These are phyloP conservation scores for Oenanthe javanica DNA, from an alignment of 140 eudicot species.

Conservation along the genomic window DNA sequence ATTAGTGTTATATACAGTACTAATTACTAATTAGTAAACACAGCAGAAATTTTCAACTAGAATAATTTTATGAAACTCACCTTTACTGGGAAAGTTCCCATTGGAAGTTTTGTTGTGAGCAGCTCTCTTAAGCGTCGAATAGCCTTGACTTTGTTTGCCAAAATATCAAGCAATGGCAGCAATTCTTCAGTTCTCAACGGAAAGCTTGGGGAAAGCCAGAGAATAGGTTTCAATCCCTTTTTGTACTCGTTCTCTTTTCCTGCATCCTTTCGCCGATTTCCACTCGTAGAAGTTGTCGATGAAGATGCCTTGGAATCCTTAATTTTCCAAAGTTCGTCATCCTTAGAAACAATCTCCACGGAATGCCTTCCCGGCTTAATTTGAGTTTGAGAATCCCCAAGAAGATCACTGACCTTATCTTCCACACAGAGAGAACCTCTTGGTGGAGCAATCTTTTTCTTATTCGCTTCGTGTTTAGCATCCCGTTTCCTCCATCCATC, in stretches of 20 bases:
- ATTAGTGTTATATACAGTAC: not conserved
- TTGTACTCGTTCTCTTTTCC: constrained; percentile 77
- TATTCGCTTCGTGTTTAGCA: constrained; percentile 31
- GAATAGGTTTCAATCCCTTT: constrained; percentile 86
- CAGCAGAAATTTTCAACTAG: not conserved
- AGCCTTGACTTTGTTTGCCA: constrained; percentile 96
- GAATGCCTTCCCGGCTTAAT: constrained; percentile 70
- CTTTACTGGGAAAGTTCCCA: constrained; percentile 97
- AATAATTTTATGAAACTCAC: constrained; percentile 23
- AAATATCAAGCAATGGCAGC: constrained; percentile 84
- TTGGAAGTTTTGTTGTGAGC: constrained; percentile 87
- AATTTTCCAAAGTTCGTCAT: constrained; percentile 49
- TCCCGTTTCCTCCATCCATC: constrained; percentile 87
- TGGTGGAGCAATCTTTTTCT: constrained; percentile 44
- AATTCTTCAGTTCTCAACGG: constrained; percentile 79
- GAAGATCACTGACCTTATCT: constrained; percentile 66
- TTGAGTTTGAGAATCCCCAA: constrained; percentile 47
- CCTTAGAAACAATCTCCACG: constrained; percentile 48
- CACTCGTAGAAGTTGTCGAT: constrained; percentile 31
- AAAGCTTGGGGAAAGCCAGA: constrained; percentile 86
- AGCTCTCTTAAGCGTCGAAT: constrained; percentile 78
- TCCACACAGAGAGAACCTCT: constrained; percentile 65
- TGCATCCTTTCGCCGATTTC: constrained; percentile 53
- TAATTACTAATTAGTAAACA: not conserved
- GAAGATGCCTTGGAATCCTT: constrained; percentile 47